Evolutionary conservation across 768 basidiomycete genomes (phyloP).

Genomic region (Tylopilus felleus): DNA sequence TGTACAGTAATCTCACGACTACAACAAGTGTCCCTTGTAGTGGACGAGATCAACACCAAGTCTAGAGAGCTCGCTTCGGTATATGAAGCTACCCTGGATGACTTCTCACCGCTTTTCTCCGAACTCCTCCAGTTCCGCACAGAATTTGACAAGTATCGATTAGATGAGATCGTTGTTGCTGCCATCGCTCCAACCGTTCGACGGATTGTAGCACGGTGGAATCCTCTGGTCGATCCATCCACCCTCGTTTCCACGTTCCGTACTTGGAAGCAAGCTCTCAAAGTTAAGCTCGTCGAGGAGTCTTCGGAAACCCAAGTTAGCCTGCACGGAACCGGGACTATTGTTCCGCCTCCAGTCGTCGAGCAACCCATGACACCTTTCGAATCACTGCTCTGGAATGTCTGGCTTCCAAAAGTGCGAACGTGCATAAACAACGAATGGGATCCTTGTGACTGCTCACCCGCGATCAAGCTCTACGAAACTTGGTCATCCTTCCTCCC

Average conservation of each 20-base stretch:
- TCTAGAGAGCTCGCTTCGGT: slow-evolving; percentile 60
- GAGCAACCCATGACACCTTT: slow-evolving; percentile 87
- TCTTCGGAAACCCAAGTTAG: slow-evolving; percentile 47
- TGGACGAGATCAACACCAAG: slow-evolving; percentile 64
- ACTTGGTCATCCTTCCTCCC: slow-evolving; percentile 87
- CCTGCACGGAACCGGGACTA: slow-evolving; percentile 49
- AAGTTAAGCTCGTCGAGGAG: slow-evolving; percentile 49
- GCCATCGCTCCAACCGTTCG: slow-evolving; percentile 82
- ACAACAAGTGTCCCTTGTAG: slow-evolving; percentile 71
- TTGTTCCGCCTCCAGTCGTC: slow-evolving; percentile 29
- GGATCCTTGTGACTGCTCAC: slow-evolving; percentile 67
- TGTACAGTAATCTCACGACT: slow-evolving; percentile 70
- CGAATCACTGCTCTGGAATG: slow-evolving; percentile 90
- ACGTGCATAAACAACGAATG: slow-evolving; percentile 95
- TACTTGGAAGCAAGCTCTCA: slow-evolving; percentile 66
- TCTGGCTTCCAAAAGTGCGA: slow-evolving; percentile 95
- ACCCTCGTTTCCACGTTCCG: slow-evolving; percentile 62
- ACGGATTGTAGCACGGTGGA: slow-evolving; percentile 72
- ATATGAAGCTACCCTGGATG: slow-evolving; percentile 71
- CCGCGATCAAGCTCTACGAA: slow-evolving; percentile 82
- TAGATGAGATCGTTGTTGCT: slow-evolving; percentile 93
- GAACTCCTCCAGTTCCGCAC: slow-evolving; percentile 65
- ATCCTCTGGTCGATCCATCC: slow-evolving; percentile 76
- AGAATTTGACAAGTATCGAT: slow-evolving; percentile 73
- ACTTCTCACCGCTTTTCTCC: slow-evolving; percentile 70